Conservation (phyloP, 2,329 filamentous ascomycete species). For the Alternaria incomplexa region DNA sequence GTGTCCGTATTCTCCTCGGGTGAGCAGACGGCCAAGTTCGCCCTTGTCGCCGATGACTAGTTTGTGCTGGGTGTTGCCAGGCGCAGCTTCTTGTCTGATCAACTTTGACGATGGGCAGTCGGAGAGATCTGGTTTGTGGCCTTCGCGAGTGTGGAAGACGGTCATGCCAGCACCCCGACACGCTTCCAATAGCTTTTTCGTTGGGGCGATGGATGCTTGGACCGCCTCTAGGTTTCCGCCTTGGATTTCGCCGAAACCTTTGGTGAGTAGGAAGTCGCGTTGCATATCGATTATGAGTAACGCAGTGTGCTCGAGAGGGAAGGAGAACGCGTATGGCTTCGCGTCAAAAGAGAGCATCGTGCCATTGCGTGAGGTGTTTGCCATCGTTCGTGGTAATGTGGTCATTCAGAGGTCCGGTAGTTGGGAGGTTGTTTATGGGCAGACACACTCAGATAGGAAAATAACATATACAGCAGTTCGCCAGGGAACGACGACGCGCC, state of each 20-base stretch:
- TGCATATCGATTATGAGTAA: slow-evolving; percentile 62
- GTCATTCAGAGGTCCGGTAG: background rate
- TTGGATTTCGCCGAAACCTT: slow-evolving; percentile 61
- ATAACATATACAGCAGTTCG: background rate
- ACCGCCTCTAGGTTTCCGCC: slow-evolving; percentile 51
- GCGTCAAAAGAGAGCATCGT: slow-evolving; percentile 36
- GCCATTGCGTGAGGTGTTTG: background rate
- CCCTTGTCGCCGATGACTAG: slow-evolving; percentile 61
- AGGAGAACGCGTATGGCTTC: slow-evolving; percentile 58
- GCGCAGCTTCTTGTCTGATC: slow-evolving; percentile 57
- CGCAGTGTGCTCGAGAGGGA: slow-evolving; percentile 55
- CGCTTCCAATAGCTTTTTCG: slow-evolving; percentile 51
- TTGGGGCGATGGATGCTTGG: slow-evolving; percentile 49
- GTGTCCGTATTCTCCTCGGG: slow-evolving; percentile 62
- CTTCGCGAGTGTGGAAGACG: slow-evolving; percentile 59
- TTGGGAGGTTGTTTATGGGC: background rate
- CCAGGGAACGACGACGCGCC: background rate
- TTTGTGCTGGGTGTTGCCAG: slow-evolving; percentile 52
- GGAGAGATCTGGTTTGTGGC: slow-evolving; percentile 58
- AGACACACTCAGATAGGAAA: background rate
- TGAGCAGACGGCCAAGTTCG: slow-evolving; percentile 60
- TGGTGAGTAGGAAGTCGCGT: slow-evolving; percentile 57
- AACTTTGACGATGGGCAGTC: slow-evolving; percentile 61
- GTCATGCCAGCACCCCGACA: slow-evolving; percentile 53
- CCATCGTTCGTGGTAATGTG: slow-evolving; percentile 3